Evolutionary conservation across 176 grass and related monocot species (phyloP), one percentile per base, ranked within the genome.

Genomic region (Aegilops sharonensis): DNA sequence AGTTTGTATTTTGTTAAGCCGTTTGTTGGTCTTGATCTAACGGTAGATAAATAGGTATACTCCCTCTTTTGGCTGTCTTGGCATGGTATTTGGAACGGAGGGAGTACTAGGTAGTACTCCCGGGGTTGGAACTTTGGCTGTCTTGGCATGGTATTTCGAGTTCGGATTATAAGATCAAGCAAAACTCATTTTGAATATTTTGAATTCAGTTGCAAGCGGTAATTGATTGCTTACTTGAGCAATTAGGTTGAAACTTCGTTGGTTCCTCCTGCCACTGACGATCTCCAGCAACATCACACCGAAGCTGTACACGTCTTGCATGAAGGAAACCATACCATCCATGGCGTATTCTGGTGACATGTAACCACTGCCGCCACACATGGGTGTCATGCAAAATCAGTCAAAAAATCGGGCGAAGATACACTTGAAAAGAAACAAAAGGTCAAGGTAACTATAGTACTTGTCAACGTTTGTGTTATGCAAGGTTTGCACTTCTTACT

Each of bases 221-320:
- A 72, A 9, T 50, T 34, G 11, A 45, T 0, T 42, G 0, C 40
- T 45, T 12, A 45, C 42, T 0, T 45, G 42, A 45, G 42, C 42
- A 11, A 45, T 45, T 0, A 45, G 42, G 42, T 45, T 45, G 1
- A 45, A 45, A 45, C 42, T 45, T 45, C 42, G 42, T 45, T 12
- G 42, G 42, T 45, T 45, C 42, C 42, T 45, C 11, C 42, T 45
- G 10, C 42, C 11, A 52, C 88, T 85, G 13, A 94, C 35, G 37
- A 97, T 93, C 69, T 98, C 95, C 37, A 97, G 82, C 23, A 95
- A 32, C 3, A 93, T 59, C 14, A 98, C 64, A 36, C 95, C 95
- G 65, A 91, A 98, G 73, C 91, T 91, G 48, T 98, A 95, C 85
- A 98, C 95, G 78, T 95, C 91, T 14, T 86, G 88, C 88, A 86